Conservation (phyloP, 352 stramenopile genomes). For the Pythium phragmitis region DNA sequence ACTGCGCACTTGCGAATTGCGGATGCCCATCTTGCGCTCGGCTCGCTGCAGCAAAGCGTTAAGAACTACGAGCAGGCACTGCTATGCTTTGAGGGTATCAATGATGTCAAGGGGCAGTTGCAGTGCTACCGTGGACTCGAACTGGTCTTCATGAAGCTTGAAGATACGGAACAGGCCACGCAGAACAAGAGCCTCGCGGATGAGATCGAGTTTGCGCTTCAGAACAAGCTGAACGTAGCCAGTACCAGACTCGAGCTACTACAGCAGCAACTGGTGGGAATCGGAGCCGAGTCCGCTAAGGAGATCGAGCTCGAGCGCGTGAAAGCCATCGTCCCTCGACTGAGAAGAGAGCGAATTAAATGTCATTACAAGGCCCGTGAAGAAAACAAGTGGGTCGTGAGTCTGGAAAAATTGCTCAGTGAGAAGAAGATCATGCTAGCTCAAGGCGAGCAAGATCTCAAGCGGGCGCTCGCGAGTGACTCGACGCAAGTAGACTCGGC, state of each 20-base stretch:
- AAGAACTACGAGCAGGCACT: constrained; percentile 58
- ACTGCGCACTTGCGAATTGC: constrained; percentile 33
- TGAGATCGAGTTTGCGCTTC: constrained; percentile 63
- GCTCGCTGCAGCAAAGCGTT: constrained; percentile 46
- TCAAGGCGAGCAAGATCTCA: constrained; percentile 67
- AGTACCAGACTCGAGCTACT: constrained; percentile 42
- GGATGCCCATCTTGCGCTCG: constrained; percentile 38
- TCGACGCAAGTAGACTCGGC: constrained; percentile 64
- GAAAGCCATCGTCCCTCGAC: constrained; percentile 53
- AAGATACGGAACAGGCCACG: constrained; percentile 50
- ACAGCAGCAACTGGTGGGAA: constrained; percentile 56
- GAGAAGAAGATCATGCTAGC: constrained; percentile 57
- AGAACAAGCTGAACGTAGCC: constrained; percentile 44
- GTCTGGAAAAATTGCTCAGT: constrained; percentile 48
- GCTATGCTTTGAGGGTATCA: constrained; percentile 46
- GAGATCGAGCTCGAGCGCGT: constrained; percentile 66
- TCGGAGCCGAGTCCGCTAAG: constrained; percentile 59
- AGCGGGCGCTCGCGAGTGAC: constrained; percentile 62
- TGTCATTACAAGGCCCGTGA: constrained; percentile 55
- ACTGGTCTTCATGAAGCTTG: constrained; percentile 39
- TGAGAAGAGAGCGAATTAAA: constrained; percentile 60
- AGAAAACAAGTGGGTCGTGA: constrained; percentile 48
- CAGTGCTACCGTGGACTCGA: constrained; percentile 61
- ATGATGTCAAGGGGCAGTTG: constrained; percentile 45
- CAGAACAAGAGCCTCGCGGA: constrained; percentile 52